phyloP scores from a whole-genome alignment of 352 stramenopile species.

The Blastocystis sp. region DNA sequence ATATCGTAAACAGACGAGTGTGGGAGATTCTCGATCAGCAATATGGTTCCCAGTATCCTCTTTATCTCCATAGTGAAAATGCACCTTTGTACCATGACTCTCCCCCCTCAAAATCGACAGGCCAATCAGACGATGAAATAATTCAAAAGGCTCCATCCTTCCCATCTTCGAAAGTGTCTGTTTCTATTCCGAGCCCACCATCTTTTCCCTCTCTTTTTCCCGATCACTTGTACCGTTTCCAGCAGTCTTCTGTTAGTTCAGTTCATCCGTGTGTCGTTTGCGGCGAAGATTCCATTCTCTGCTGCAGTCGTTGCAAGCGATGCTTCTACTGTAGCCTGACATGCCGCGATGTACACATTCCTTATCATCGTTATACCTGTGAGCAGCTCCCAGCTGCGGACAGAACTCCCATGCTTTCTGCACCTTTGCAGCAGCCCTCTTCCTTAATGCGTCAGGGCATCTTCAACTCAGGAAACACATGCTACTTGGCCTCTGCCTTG shows the following conservation, averaged over 20 bases:
- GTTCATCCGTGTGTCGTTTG: conserved; percentile 18
- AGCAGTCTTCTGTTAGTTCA: background rate
- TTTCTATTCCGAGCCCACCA: background rate
- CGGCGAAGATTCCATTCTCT: background rate
- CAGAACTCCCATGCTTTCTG: background rate
- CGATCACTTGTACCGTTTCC: background rate
- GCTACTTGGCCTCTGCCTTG: background rate
- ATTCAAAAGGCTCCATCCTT: background rate
- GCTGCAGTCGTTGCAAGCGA: conserved; percentile 1
- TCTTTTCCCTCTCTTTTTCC: background rate
- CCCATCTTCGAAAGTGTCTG: background rate
- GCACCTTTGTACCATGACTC: background rate
- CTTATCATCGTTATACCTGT: background rate
- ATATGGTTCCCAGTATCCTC: background rate
- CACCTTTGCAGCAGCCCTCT: background rate
- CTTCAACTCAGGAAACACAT: conserved; percentile 32
- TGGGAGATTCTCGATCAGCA: background rate
- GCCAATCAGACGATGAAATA: background rate
- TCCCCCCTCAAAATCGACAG: background rate
- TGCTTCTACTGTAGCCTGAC: background rate
- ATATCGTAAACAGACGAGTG: background rate
- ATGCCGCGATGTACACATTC: background rate
- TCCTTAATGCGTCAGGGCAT: background rate
- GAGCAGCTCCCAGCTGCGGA: background rate
- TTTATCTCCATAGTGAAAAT: background rate